Base-by-base conservation (phyloP, 768 basidiomycete genomes). In the Rhizopogon vinicolor region DNA sequence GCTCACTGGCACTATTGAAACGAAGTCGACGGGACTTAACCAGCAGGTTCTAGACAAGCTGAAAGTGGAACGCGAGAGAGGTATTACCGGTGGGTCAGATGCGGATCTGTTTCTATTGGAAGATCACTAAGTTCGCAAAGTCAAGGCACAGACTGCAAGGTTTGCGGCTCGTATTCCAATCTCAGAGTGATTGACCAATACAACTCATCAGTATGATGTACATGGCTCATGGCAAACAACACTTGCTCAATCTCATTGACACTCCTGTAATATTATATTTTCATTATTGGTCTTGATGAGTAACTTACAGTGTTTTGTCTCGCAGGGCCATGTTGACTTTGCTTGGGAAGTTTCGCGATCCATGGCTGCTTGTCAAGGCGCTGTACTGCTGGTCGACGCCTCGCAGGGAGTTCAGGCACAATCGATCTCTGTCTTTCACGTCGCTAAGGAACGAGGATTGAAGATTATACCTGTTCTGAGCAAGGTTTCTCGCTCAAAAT, bases 331-430 rank as follows among this genome's bases (percentile, higher is more conserved):
- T 72, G 97, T 98, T 39, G 97, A 99, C 74, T 99, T 99, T 72
- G 83, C 92, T 55, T 97, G 93, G 86, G 96, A 98, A 71, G 93
- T 99, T 35, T 89, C 93, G 14, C 83, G 97, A 46, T 93, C 91
- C 28, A 73, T 98, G 41, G 87, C 93, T 3, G 93, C 96, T 33
- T 97, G 91, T 61, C 91, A 99, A 74, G 97, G 97, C 8, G 96
- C 92, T 9, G 68, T 86, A 41, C 68, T 86, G 39, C 73, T 98
- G 62, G 94, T 98, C 2, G 97, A 99, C 65, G 92, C 93, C n/a
- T 93, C 91, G 51, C 95, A 96, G 75, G 97, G 97, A 16, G 86
- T 99, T 7, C 97, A 99, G 71, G 97, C 97, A 0, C 97, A 99
- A 71, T 93, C 95, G 13, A 85, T 99, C 52, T 96, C 92, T 1